Evolutionary conservation across 1,139 yeast genomes (phyloP), one percentile per base, ranked within the genome.

Genomic region (Kurtzmaniella natalensis): DNA sequence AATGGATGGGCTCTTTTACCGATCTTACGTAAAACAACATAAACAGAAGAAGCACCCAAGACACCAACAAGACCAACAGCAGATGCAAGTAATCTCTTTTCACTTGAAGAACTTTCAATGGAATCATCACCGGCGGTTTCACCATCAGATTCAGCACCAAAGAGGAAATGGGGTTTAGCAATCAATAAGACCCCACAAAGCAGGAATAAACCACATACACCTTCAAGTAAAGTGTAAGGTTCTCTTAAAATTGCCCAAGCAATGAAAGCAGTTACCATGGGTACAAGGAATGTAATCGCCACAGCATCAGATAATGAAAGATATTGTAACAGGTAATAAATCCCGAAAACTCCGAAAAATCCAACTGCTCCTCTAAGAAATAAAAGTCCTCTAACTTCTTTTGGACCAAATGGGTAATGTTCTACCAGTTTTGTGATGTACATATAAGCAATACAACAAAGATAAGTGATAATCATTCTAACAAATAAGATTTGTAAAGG

Each of bases 1-100:
- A 87, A 64, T 0, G 96, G 88, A 55, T 87, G 95, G 5, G 88
- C 92, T 28, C 75, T 61, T 42, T 72, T 75, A 15, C 95, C 95
- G 28, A 88, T 83, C 44, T 75, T 77, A 25, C 95, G 64, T 37
- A 88, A 73, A 7, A 81, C 63, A 30, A 87, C 80, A 61, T 79
- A 82, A 4, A 87, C 94, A 4, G 68, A 53, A 18, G 84, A 76
- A 1, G 87, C 84, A 2, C 89, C 89, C 23, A 75, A 48, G 1
- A 83, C 86, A 1, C 95, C 92, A 5, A 76, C 40, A 16, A 88
- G 58, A 0, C 87, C 87, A 20, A 81, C 76, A 7, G 66, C 51
- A 0, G 86, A 72, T 0, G 95, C 95, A 21, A 68, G 35, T n/a
- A 69, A 48, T 25, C 75, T 46, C 34, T 65, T 59, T 40, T 59